Base-by-base conservation (phyloP, 1,139 yeast species). In the Kluyveromyces sp. region DNA sequence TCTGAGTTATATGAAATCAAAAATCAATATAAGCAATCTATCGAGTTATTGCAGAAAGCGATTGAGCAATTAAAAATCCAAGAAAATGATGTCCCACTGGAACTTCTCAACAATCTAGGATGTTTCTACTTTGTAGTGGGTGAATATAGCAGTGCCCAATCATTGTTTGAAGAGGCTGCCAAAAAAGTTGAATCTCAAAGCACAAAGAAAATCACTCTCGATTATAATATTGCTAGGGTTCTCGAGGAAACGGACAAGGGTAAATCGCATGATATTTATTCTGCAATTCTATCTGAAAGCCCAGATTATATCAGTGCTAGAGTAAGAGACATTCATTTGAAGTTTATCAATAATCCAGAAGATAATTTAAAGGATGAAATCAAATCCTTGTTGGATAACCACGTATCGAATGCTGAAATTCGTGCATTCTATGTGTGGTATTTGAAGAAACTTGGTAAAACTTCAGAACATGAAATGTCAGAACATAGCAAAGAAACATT, bases 391-490 rank as follows among this genome's bases (percentile, higher is more conserved):
- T 66, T 89, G 47, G 66, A 69, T 3, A 65, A 73, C 34, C 74
- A 79, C 54, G 75, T 79, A 2, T 76, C 80, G 21, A 78, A 88
- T 59, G 68, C 88, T 51, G 96, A 90, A 62, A 80, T 87, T 2
- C 79, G 99, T 51, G 86, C 98, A 0, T 83, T 92, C 55, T 87
- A 84, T 64, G 95, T 96, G 34, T 94, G 97, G 97, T 87, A 80
- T 61, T 70, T 88, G 52, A 84, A 82, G 55, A 61, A 66, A 25
- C 44, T 49, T 6, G 63, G 61, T 40, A 65, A 66, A 31, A 58
- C 57, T 34, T 73, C 70, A 47, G 78, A 79, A 26, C 83, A 78
- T 53, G 66, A 77, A 34, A 97, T 89, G 63, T 83, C 87, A 50
- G 72, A 75, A 27, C 95, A 87, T 61, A 90, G 86, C 63, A 87